Percentiles rank a stretch among this genome's conserved stretches.
Conservation (phyloP, 768 basidiomycete genomes). For the Crepidotus variabilis region DNA sequence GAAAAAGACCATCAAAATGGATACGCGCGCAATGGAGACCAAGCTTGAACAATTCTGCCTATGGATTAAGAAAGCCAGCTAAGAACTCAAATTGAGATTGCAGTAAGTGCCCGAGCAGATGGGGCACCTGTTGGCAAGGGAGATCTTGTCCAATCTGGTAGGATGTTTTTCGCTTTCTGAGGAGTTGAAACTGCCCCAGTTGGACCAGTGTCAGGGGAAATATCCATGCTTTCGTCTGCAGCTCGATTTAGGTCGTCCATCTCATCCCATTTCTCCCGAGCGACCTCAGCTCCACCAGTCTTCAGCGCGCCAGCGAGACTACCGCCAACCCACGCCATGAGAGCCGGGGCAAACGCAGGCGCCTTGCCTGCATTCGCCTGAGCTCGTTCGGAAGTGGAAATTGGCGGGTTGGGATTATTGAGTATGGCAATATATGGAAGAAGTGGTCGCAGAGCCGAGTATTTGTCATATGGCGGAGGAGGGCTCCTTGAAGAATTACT, state of each 20-base stretch:
- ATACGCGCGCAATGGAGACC: not conserved
- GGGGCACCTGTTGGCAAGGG: constrained; percentile 65
- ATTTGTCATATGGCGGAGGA: constrained; percentile 57
- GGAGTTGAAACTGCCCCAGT: constrained; percentile 6
- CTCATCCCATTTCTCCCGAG: constrained; percentile 86
- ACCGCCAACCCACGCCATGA: constrained; percentile 90
- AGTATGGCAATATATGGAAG: constrained; percentile 73
- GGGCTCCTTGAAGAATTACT: not conserved
- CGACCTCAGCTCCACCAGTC: constrained; percentile 78
- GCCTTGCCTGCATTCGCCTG: constrained; percentile 73
- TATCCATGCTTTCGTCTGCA: constrained; percentile 35
- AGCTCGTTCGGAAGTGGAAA: constrained; percentile 44
- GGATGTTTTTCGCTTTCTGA: constrained; percentile 35
- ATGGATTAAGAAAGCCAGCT: not conserved
- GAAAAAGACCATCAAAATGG: not conserved
- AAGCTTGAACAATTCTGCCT: too few species aligned
- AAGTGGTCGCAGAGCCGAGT: constrained; percentile 68
- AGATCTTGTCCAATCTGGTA: constrained; percentile 82
- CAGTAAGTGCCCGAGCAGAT: constrained; percentile 31
- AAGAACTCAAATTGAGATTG: not conserved
- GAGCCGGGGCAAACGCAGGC: constrained; percentile 80
- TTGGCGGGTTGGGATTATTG: constrained; percentile 75
- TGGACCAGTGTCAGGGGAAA: constrained; percentile 27
- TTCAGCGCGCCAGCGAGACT: constrained; percentile 88
- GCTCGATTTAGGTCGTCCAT: constrained; percentile 37